Evolutionary conservation across 1,284 basidiomycete genomes (phyloP), one percentile per base, ranked within the genome.

Genomic region (Sanghuangporus sanghuang): DNA sequence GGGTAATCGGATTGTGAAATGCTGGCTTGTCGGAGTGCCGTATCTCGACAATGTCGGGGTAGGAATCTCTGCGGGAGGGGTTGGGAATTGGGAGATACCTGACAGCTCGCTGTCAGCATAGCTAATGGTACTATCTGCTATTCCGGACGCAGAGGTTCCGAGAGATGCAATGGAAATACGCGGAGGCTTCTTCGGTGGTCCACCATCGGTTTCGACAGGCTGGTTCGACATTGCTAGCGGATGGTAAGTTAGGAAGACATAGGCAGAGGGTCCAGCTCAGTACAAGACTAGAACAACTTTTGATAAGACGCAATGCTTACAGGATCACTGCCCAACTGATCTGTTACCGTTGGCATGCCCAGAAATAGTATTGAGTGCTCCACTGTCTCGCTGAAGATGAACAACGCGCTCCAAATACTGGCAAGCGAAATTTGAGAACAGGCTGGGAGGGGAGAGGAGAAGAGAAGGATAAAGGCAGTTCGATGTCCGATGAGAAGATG

Each of bases 121-220:
- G 69, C 81, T 83, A 53, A 85, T 79, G 21, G 81, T 80, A 61
- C 82, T 84, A 56, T 83, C 80, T 57, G 84, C 82, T 50, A 85
- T 70, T 35, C 77, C 81, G 39, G 85, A 85, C 7, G 78, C 81
- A 67, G 77, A 81, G 50, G 83, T 83, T 58, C 76, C 62, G 72
- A 72, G 64, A 50, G 82, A 85, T 23, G 71, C 69, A 36, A 71
- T 70, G 54, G 76, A 71, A 36, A 71, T 68, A 73, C 82, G 80
- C 21, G 49, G 38, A 44, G 60, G 64, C 57, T 52, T 60, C 46
- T 57, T 60, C 4, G 39, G 32, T 52, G 12, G 40, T 40, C 48
- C 53, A 7, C 38, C 32, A 8, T 38, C 53, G 27, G 27, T 5
- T 35, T 7, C 14, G 32, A 23, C 35, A 49, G 3, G 27, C 44